These are phyloP conservation scores for Kazachstania kunashirensis DNA, from an alignment of 805 yeast species.

Conservation along the genomic window DNA sequence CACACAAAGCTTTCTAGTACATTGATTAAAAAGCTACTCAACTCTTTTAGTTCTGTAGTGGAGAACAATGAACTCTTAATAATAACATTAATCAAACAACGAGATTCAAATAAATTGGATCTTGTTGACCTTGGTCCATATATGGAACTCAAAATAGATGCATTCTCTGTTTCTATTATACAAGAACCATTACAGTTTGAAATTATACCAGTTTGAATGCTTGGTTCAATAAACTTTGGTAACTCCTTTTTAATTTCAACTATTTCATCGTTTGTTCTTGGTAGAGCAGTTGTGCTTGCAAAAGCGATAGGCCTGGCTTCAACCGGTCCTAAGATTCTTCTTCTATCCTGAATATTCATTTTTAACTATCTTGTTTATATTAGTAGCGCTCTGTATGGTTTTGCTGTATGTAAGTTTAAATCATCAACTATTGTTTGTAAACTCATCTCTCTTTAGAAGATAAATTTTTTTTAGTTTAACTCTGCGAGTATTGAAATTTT, in stretches of 20 bases:
- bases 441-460: too few relatives aligned
- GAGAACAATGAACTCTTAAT: constrained; percentile 28
- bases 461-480: too few relatives aligned
- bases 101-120: constrained; percentile 52
- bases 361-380: background rate
- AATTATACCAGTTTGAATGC: constrained; percentile 48
- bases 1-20: constrained; percentile 32
- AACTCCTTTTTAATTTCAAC: background rate
- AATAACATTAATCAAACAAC: constrained; percentile 54
- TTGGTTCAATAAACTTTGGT: constrained; percentile 3
- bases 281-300: constrained; percentile 6
- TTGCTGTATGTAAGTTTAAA: too few relatives aligned
- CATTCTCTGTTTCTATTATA: constrained; percentile 51
- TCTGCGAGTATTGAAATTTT: too few relatives aligned
- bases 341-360: constrained; percentile 48
- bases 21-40: constrained; percentile 33
- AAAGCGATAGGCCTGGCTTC: constrained; percentile 48
- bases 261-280: constrained; percentile 3
- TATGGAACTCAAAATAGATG: constrained; percentile 53
- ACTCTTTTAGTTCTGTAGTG: constrained; percentile 31
- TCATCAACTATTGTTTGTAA: too few relatives aligned
- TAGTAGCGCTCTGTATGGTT: too few relatives aligned
- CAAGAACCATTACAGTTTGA: constrained; percentile 77
- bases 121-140: constrained; percentile 86
- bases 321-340: constrained; percentile 78